Evolutionary conservation across 1,139 yeast species (phyloP), one percentile per base, ranked within the genome.

Genomic region (Pichia sp.): DNA sequence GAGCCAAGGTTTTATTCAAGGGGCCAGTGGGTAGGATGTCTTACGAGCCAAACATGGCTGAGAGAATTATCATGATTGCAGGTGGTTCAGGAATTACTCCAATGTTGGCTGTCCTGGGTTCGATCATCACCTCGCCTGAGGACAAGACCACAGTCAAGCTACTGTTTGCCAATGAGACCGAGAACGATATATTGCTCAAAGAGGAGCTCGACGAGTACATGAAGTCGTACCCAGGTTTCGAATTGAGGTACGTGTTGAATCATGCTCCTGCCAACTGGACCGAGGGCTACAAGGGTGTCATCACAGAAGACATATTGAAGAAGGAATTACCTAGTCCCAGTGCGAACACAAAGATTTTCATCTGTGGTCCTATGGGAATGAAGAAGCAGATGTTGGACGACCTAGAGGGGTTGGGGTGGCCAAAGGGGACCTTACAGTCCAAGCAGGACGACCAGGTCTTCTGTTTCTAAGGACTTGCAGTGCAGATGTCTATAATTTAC

Each of bases 71-170:
- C 13, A 75, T 86, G 71, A 74, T 86, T 59, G 91, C 91, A n/a
- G 93, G 91, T 60, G 93, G 93, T 16, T 80, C 90, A 0, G 93
- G 93, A 51, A 83, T 86, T 55, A 85, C 95, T 13, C 93, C 95
- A 23, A 81, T 85, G 62, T 73, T 86, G 56, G 90, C 86, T 65
- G 85, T 86, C 13, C 71, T 80, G 51, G 79, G 83, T 40, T 80
- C 82, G 50, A 67, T 78, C 39, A 79, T 85, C 55, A 85, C 90
- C 28, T 80, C 83, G 41, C 83, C 87, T 8, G 81, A 76, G 50
- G 91, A 85, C 65, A 44, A 65, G 43, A 85, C 91, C 41, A 75
- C 75, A 53, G 74, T 86, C 51, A 73, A 80, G 2, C 70, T 86
- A 58, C 73, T 86, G 52, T 86, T 76, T 65, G 90, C 88, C 45